Conservation (phyloP, 768 basidiomycete genomes). For the Lanmaoa rubissima region DNA sequence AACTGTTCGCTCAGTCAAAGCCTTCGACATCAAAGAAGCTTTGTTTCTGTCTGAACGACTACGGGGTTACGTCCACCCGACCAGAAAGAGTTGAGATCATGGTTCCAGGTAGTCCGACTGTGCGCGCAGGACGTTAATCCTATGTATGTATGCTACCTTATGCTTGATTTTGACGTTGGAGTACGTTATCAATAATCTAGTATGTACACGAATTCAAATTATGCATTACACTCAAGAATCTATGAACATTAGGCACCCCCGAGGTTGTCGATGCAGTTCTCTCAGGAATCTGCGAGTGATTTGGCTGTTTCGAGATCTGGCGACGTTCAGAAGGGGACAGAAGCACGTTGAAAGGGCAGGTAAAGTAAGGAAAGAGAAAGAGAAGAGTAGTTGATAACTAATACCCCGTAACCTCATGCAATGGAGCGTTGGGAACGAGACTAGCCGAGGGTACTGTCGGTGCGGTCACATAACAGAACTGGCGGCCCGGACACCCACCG, state of each 20-base stretch:
- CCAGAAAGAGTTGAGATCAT: constrained; percentile 14
- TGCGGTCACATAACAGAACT: not conserved
- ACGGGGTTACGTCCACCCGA: not conserved
- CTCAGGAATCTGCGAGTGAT: not conserved
- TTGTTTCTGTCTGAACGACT: constrained; percentile 7
- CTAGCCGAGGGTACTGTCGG: not conserved
- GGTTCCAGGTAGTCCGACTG: constrained; percentile 24
- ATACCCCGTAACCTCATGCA: too few species aligned
- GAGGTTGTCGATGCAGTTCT: too few species aligned
- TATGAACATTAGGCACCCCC: not conserved
- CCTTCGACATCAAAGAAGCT: constrained; percentile 2
- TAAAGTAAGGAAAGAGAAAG: not conserved
- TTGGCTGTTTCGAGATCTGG: not conserved
- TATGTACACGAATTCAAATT: constrained; percentile 4
- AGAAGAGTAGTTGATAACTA: too few species aligned
- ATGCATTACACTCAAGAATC: constrained; percentile 1
- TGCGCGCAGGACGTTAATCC: constrained; percentile 15
- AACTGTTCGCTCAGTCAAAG: constrained; percentile 21
- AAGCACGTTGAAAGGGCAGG: not conserved
- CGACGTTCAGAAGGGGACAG: not conserved
- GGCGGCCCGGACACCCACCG: too few species aligned
- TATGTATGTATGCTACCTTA: constrained; percentile 12
- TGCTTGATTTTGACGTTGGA: constrained; percentile 9
- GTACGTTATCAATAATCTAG: constrained; percentile 13
- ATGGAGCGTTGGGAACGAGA: not conserved